These are phyloP conservation scores for Cordyceps militaris DNA, from an alignment of 2,329 filamentous ascomycete genomes.

Conservation along the genomic window DNA sequence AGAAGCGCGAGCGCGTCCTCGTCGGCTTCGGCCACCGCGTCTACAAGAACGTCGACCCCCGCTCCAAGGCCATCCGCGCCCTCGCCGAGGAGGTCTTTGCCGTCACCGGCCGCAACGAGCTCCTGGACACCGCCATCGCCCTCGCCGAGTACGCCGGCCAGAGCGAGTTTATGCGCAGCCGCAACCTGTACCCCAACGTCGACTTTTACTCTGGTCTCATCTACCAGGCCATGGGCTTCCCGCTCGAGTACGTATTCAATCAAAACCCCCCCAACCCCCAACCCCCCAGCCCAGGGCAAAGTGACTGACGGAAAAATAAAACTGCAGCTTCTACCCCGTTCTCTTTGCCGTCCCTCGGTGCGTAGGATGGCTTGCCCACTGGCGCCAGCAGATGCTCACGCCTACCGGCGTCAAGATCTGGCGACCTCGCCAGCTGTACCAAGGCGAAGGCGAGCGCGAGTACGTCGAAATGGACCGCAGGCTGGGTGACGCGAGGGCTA, in stretches of 20 bases:
- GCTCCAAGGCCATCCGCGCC: constrained; percentile 41
- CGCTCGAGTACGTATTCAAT: constrained; percentile 31
- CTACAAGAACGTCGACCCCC: constrained; percentile 48
- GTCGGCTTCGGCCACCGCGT: constrained; percentile 51
- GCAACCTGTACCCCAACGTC: constrained; percentile 44
- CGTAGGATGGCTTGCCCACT: constrained; percentile 45
- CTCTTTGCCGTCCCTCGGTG: constrained; percentile 44
- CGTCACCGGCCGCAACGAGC: constrained; percentile 43
- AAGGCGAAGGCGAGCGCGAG: constrained; percentile 36
- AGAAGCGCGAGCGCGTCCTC: constrained; percentile 42
- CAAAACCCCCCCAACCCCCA: not conserved
- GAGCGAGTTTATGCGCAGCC: constrained; percentile 41
- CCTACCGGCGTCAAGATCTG: constrained; percentile 43
- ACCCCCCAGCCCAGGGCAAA: not conserved
- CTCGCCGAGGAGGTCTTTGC: constrained; percentile 43
- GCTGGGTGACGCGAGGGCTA: constrained; percentile 23
- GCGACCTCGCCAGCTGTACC: constrained; percentile 41
- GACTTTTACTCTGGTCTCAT: constrained; percentile 47
- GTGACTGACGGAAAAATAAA: constrained; percentile 3
- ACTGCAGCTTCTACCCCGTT: constrained; percentile 39
- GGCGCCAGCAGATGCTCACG: constrained; percentile 43
- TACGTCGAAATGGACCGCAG: constrained; percentile 35
- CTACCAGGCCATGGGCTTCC: constrained; percentile 47
- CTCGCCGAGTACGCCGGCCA: constrained; percentile 39
- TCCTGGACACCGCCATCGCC: constrained; percentile 41